Percentiles rank a stretch among this genome's conserved stretches.
Conservation (phyloP, 1,284 basidiomycete genomes). For the Pseudozyma hubeiensis region DNA sequence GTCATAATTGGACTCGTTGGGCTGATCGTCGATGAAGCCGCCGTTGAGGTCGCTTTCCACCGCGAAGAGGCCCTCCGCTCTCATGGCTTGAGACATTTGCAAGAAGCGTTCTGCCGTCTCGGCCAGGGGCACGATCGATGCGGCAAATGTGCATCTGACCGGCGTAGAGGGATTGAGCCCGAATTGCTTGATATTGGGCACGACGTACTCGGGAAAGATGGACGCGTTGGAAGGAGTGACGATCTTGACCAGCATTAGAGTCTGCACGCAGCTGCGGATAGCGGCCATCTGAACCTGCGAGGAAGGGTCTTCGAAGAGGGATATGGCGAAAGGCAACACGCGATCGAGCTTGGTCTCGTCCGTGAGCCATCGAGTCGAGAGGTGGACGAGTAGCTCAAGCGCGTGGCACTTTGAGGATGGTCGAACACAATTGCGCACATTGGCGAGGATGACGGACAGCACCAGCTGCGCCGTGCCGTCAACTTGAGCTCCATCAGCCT, state of each 20-base stretch:
- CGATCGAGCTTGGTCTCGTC: slow-evolving; percentile 97
- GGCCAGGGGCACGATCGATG: slow-evolving; percentile 84
- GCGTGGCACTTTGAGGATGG: slow-evolving; percentile 88
- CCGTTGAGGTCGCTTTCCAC: slow-evolving; percentile 80
- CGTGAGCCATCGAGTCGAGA: slow-evolving; percentile 80
- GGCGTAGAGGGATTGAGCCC: slow-evolving; percentile 84
- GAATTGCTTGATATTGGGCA: slow-evolving; percentile 87
- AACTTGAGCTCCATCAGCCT: slow-evolving; percentile 56
- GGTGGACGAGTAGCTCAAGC: slow-evolving; percentile 86
- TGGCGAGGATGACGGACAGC: slow-evolving; percentile 86
- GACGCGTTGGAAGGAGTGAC: slow-evolving; percentile 87
- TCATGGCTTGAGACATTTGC: slow-evolving; percentile 90
- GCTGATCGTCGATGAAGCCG: slow-evolving; percentile 47
- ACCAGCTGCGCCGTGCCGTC: slow-evolving; percentile 85
- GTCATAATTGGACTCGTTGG: slow-evolving; percentile 55
- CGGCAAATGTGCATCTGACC: slow-evolving; percentile 89
- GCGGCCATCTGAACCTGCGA: slow-evolving; percentile 78
- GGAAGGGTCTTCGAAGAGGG: slow-evolving; percentile 85
- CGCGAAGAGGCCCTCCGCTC: slow-evolving; percentile 81
- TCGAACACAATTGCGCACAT: slow-evolving; percentile 86
- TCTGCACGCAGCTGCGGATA: slow-evolving; percentile 83
- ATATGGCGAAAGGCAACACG: slow-evolving; percentile 89
- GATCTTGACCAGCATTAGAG: slow-evolving; percentile 83
- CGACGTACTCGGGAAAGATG: slow-evolving; percentile 93
- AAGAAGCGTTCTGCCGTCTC: slow-evolving; percentile 85